Evolutionary conservation across 2,329 filamentous ascomycete species (phyloP).

Genomic region (Arthrinium puccinioides): DNA sequence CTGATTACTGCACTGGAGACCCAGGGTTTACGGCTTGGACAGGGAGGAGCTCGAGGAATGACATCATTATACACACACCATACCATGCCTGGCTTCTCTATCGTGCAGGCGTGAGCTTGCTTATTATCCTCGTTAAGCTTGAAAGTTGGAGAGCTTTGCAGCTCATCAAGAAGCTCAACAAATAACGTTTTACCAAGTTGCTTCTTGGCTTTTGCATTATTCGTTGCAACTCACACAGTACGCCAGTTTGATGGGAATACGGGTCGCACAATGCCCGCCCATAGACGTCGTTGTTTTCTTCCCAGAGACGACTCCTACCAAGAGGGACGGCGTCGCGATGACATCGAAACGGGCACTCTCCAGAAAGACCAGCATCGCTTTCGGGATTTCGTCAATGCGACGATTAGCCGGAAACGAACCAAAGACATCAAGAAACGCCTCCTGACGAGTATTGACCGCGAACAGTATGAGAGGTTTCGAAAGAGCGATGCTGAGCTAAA

Average conservation of each 20-base stretch:
- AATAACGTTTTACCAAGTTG: no score
- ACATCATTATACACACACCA: no score
- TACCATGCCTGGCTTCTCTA: no score
- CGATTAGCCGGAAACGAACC: constrained; percentile 26
- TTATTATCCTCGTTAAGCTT: no score
- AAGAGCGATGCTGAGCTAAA: constrained; percentile 47
- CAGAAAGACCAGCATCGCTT: constrained; percentile 21
- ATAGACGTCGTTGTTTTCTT: not conserved
- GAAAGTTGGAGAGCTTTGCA: no score
- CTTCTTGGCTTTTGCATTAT: no score
- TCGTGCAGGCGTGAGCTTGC: no score
- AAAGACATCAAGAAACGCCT: constrained; percentile 41
- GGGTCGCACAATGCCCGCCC: not conserved
- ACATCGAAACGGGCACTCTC: constrained; percentile 6
- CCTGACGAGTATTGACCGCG: constrained; percentile 35
- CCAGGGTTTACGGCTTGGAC: no score
- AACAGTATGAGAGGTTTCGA: constrained; percentile 38
- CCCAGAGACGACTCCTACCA: not conserved
- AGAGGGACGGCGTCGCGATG: not conserved
- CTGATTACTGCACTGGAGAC: no score
- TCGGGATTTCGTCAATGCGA: constrained; percentile 37
- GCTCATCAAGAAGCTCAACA: no score
- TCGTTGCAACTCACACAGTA: not conserved
- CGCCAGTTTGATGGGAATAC: no score
- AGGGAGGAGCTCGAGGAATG: no score